phyloP scores from a whole-genome alignment of 768 basidiomycete species.

The Leccinum boreale region DNA sequence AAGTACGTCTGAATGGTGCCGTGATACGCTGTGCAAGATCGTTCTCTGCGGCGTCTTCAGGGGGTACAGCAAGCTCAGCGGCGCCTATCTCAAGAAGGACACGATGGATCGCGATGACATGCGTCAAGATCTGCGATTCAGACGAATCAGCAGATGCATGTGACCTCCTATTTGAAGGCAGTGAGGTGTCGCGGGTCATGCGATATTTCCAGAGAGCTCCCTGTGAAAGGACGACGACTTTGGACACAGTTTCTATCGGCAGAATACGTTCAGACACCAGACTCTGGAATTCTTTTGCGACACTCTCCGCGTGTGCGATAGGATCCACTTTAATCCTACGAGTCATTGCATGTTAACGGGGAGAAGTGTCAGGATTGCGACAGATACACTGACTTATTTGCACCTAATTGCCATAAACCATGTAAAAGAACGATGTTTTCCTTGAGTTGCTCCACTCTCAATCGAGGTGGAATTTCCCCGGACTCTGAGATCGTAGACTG shows the following conservation, averaged over 20 bases:
- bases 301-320: slow-evolving; percentile 43
- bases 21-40: slow-evolving; percentile 81
- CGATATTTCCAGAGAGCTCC: slow-evolving; percentile 84
- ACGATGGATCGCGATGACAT: slow-evolving; percentile 63
- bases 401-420: slow-evolving; percentile 59
- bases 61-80: slow-evolving; percentile 53
- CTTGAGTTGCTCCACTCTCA: slow-evolving; percentile 64
- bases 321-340: slow-evolving; percentile 41
- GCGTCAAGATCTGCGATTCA: slow-evolving; percentile 65
- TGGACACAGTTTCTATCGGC: slow-evolving; percentile 72
- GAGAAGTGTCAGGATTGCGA: background rate
- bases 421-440: slow-evolving; percentile 74
- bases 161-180: slow-evolving; percentile 27
- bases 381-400: slow-evolving; percentile 50
- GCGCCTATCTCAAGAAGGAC: slow-evolving; percentile 64
- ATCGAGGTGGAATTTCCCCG: slow-evolving; percentile 41
- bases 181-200: slow-evolving; percentile 56
- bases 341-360: slow-evolving; percentile 4
- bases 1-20: slow-evolving; percentile 77
- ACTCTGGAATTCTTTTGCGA: slow-evolving; percentile 53
- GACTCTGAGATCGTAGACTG: slow-evolving; percentile 31
- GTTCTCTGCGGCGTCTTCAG: slow-evolving; percentile 50
- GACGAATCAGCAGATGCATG: slow-evolving; percentile 24
- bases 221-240: slow-evolving; percentile 68
- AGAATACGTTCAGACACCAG: slow-evolving; percentile 69